Percentiles rank a stretch among this genome's conserved stretches.
These are phyloP conservation scores for Tremellales sp. DNA, from an alignment of 1,284 basidiomycete genomes.

Conservation along the genomic window DNA sequence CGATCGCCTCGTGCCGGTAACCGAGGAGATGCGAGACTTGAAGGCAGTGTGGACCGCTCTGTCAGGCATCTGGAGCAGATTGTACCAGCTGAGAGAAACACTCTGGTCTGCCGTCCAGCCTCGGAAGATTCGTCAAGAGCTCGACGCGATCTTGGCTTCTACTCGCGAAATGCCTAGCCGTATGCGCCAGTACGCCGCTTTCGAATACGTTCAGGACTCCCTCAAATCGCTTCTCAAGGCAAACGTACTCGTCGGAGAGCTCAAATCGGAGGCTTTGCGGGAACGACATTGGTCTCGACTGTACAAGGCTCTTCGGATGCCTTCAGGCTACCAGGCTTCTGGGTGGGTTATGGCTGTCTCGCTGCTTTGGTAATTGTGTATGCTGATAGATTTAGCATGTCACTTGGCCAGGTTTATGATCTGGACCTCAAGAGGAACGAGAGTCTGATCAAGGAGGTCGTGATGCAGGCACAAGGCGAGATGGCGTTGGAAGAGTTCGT, in stretches of 20 bases:
- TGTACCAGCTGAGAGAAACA: slow-evolving; percentile 81
- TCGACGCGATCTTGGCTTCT: slow-evolving; percentile 80
- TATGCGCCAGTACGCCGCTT: slow-evolving; percentile 98
- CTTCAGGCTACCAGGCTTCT: slow-evolving; percentile 63
- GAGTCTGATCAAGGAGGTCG: slow-evolving; percentile 82
- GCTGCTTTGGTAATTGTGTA: no score
- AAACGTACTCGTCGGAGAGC: slow-evolving; percentile 80
- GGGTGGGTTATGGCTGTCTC: slow-evolving; percentile 24
- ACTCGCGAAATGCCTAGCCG: slow-evolving; percentile 98
- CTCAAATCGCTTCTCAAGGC: slow-evolving; percentile 82
- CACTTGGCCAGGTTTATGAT: slow-evolving; percentile 94
- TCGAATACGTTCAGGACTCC: slow-evolving; percentile 94
- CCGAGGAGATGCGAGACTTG: slow-evolving; percentile 91
- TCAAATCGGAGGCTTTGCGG: slow-evolving; percentile 95
- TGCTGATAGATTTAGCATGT: slow-evolving; percentile 62
- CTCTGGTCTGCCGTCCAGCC: slow-evolving; percentile 88
- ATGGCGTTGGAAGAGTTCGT: slow-evolving; percentile 93
- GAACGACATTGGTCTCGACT: slow-evolving; percentile 98
- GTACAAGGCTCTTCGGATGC: slow-evolving; percentile 79
- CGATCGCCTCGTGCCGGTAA: slow-evolving; percentile 85
- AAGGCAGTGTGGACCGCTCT: slow-evolving; percentile 99
- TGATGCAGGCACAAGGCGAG: slow-evolving; percentile 97
- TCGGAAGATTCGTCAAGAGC: slow-evolving; percentile 87
- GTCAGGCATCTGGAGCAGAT: slow-evolving; percentile 93
- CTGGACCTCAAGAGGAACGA: slow-evolving; percentile 95